phyloP scores from a whole-genome alignment of 352 stramenopile genomes.

The Peronospora tabacina region DNA sequence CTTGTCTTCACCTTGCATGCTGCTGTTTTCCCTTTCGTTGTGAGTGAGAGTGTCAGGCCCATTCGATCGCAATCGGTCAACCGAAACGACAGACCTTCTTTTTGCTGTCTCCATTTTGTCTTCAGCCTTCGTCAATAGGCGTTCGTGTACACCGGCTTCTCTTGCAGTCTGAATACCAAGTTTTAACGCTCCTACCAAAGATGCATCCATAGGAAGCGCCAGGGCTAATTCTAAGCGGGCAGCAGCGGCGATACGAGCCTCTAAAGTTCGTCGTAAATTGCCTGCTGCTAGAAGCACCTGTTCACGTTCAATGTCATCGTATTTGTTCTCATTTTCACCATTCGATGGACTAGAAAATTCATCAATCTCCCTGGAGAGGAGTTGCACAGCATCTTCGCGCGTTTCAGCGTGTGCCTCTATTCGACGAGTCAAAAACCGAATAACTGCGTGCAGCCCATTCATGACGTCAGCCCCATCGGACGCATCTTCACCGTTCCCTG shows the following conservation, averaged over 20 bases:
- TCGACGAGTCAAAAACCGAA: slow-evolving; percentile 49
- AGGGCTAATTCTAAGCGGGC: slow-evolving; percentile 42
- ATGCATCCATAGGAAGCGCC: slow-evolving; percentile 33
- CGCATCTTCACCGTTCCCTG: slow-evolving; percentile 9
- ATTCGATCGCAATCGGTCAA: slow-evolving; percentile 23
- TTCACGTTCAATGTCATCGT: slow-evolving; percentile 30
- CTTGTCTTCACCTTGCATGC: slow-evolving; percentile 8
- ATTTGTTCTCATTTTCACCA: slow-evolving; percentile 19
- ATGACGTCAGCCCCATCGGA: slow-evolving; percentile 12
- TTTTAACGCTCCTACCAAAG: slow-evolving; percentile 45
- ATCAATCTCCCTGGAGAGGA: slow-evolving; percentile 46
- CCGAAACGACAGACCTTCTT: slow-evolving; percentile 16
- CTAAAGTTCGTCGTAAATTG: slow-evolving; percentile 40
- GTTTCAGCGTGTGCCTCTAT: slow-evolving; percentile 47
- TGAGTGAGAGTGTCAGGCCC: slow-evolving; percentile 12
- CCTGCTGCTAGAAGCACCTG: slow-evolving; percentile 37
- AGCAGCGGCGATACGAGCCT: slow-evolving; percentile 39
- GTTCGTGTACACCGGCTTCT: slow-evolving; percentile 50
- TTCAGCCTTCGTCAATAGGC: slow-evolving; percentile 51
- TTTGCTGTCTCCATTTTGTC: slow-evolving; percentile 39
- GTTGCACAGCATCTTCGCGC: slow-evolving; percentile 46
- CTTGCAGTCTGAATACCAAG: slow-evolving; percentile 48
- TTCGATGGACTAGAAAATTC: slow-evolving; percentile 31
- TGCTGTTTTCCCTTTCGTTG: slow-evolving; percentile 29
- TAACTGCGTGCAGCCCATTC: slow-evolving; percentile 42